Conservation (phyloP, 106 monocot genomes). For the Narthecium ossifragum region DNA sequence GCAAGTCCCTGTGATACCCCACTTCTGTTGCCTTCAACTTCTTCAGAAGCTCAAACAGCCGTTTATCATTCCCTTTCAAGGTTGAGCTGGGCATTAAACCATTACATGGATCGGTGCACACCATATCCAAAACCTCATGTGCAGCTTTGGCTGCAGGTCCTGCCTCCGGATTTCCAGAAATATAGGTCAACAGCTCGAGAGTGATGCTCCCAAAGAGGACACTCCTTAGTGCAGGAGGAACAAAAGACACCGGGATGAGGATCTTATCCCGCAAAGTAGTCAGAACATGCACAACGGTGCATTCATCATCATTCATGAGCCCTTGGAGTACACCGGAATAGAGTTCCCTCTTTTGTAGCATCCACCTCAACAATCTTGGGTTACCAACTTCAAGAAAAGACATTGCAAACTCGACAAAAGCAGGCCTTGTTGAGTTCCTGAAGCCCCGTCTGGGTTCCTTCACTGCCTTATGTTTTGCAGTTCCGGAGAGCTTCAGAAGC, state of each 20-base stretch:
- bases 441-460: conserved; percentile 22
- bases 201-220: conserved; percentile 83
- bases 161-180: conserved; percentile 62
- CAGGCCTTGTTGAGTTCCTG: conserved; percentile 27
- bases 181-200: conserved; percentile 73
- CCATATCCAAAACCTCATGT: conserved; percentile 76
- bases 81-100: conserved; percentile 73
- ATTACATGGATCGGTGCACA: conserved; percentile 87
- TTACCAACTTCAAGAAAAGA: conserved; percentile 88
- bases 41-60: conserved; percentile 84
- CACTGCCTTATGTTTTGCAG: conserved; percentile 21
- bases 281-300: conserved; percentile 50
- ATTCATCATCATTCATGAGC: conserved; percentile 57
- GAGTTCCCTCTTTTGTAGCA: conserved; percentile 78
- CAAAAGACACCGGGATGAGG: conserved; percentile 38
- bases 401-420: conserved; percentile 77
- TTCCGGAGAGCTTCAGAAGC: conserved; percentile 49
- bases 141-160: conserved; percentile 62
- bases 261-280: conserved; percentile 57
- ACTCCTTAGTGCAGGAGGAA: conserved; percentile 72
- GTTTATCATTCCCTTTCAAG: conserved; percentile 72
- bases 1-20: conserved; percentile 53
- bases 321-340: conserved; percentile 68
- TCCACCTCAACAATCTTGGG: conserved; percentile 65
- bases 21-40: conserved; percentile 76